Base-by-base conservation (phyloP, 2,329 filamentous ascomycete species). In the Aspergillus quadrilineatus region DNA sequence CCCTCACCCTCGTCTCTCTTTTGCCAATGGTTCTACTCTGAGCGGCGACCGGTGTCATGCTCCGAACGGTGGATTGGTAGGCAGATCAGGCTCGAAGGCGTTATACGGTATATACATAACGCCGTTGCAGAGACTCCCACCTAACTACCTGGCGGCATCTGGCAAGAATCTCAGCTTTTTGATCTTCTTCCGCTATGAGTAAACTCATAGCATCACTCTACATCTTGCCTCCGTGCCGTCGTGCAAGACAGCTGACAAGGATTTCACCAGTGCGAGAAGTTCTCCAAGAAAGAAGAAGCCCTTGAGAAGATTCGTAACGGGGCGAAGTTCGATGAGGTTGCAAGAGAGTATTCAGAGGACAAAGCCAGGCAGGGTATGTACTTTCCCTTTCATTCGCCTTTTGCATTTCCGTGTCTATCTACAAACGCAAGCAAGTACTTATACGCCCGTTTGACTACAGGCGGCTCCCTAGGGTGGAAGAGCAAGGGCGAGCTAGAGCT, bases 201-300 rank as follows among this genome's bases (percentile, higher is more conserved):
- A 46, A n/a, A 17, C 8, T 6, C 43, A 37, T 14, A 37, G 34
- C 12, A 15, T 30, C 28, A 46, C 15, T 34, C 45, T 32, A 6
- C 28, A n/a, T 7, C 34, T 14, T 12, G 7, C 32, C 10, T 34
- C 22, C 3, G 22, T 22, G 22, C 22, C 22, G 22, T 22, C 22
- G 22, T 22, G 22, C 22, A 15, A 37, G 12, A 10, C 34, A 37
- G 34, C 34, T 37, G 17, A 9, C 22, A 30, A 32, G n/a, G 30
- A 32, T 5, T 42, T 53, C 28, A 9, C 15, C 45, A 80, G 66
- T 87, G 85, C 69, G 84, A 84, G 65, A 87, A 88, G 70, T 80
- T 85, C 71, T 77, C 78, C 45, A 86, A 85, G 69, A 87, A 87
- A 65, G 84, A 87, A 75, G 83, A 86, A 69, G 85, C 85, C 2